phyloP scores from a whole-genome alignment of 306 rosid species.

The Fragaria nilgerrensis region DNA sequence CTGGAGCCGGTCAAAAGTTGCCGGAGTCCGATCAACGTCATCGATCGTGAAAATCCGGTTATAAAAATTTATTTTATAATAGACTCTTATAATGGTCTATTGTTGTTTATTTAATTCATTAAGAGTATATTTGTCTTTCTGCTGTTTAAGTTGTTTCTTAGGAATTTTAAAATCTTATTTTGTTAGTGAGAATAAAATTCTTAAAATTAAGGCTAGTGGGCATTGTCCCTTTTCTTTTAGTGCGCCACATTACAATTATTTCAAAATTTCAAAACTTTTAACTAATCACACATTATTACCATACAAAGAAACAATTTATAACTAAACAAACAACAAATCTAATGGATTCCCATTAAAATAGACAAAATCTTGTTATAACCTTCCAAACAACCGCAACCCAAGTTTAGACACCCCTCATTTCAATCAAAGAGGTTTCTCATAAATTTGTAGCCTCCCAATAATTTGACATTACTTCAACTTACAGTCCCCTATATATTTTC shows the following conservation, averaged over 20 bases:
- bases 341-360: conserved; percentile 51
- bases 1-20: no score
- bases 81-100: no score
- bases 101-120: no score
- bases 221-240: no score
- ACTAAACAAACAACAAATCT: conserved; percentile 19
- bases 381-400: conserved; percentile 37
- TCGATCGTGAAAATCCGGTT: no score
- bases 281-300: neutral
- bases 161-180: no score
- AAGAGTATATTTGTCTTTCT: no score
- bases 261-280: neutral
- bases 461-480: neutral
- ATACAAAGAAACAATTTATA: neutral
- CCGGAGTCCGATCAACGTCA: no score
- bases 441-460: conserved; percentile 18
- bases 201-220: no score
- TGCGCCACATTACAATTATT: neutral
- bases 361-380: conserved; percentile 34
- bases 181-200: no score
- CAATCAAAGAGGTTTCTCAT: neutral
- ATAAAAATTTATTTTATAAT: no score
- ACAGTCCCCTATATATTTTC: neutral
- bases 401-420: conserved; percentile 15
- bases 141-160: no score